phyloP scores from a whole-genome alignment of 257 asterid genomes.

The Solanum tarapatanum region DNA sequence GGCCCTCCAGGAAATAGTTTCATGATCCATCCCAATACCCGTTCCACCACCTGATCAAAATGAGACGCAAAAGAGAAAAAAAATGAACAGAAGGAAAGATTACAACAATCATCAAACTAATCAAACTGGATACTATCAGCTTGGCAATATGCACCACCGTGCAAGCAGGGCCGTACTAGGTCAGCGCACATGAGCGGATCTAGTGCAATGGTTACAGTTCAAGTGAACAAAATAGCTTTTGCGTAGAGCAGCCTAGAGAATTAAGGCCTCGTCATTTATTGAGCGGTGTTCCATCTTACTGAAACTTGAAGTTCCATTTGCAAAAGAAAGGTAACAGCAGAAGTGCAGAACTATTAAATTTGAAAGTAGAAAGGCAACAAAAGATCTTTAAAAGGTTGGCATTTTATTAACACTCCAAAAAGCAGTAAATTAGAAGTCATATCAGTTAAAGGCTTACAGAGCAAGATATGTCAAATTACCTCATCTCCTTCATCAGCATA shows the following conservation, averaged over 20 bases:
- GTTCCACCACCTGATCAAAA: constrained; percentile 71
- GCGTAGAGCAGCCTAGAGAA: background rate
- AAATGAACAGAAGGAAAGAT: background rate
- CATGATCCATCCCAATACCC: constrained; percentile 97
- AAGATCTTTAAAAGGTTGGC: background rate
- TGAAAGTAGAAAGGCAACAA: background rate
- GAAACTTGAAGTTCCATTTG: background rate
- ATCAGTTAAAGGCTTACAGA: background rate
- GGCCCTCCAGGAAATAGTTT: constrained; percentile 96
- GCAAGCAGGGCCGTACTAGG: background rate
- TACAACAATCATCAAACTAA: background rate
- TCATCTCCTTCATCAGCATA: constrained; percentile 97
- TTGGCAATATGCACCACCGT: background rate
- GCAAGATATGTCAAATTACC: constrained; percentile 25
- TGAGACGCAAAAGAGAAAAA: background rate
- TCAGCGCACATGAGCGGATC: background rate
- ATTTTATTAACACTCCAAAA: background rate
- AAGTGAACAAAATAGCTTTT: background rate
- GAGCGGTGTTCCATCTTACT: background rate
- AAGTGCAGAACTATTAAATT: background rate
- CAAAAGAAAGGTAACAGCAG: background rate
- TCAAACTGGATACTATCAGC: background rate
- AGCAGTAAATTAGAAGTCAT: background rate
- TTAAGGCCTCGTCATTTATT: background rate
- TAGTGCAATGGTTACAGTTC: background rate